Evolutionary conservation across 495 filamentous ascomycete species (phyloP).

Genomic region (Neurospora sublineolata): DNA sequence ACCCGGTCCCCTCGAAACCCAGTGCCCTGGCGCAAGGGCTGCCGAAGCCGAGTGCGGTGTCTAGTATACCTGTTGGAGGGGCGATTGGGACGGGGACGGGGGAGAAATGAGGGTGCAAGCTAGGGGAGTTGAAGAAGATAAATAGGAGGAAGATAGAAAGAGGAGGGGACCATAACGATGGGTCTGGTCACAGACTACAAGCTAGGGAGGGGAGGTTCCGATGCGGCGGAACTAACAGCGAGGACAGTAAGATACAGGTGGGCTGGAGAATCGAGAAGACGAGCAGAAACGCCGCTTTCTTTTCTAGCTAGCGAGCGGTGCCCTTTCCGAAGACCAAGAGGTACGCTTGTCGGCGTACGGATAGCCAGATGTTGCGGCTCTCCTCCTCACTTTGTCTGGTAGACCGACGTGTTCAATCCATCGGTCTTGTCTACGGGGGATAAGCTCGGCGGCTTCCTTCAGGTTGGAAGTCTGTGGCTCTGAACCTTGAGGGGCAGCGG

Average conservation of each 20-base stretch:
- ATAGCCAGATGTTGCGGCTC: background rate
- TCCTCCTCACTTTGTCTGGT: background rate
- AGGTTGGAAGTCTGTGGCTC: background rate
- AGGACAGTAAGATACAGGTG: background rate
- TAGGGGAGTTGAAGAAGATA: background rate
- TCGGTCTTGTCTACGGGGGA: background rate
- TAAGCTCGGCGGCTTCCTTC: background rate
- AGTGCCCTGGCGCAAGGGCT: background rate
- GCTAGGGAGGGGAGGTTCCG: background rate
- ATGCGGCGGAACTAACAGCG: background rate
- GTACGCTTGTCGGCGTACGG: background rate
- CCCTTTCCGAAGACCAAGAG: background rate
- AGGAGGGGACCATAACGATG: background rate
- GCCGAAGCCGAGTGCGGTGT: background rate
- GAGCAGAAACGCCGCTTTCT: background rate
- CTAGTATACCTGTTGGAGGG: background rate
- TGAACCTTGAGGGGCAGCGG: background rate
- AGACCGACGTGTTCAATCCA: background rate
- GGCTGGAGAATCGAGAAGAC: background rate
- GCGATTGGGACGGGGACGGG: background rate
- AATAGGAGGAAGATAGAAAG: background rate
- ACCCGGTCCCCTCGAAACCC: background rate
- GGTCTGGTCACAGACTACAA: background rate
- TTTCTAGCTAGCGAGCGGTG: background rate
- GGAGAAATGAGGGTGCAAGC: background rate